Percentiles rank a stretch among this genome's conserved stretches.
Evolutionary conservation across 306 rosid species (phyloP).

Genomic region (Fragaria iinumae): DNA sequence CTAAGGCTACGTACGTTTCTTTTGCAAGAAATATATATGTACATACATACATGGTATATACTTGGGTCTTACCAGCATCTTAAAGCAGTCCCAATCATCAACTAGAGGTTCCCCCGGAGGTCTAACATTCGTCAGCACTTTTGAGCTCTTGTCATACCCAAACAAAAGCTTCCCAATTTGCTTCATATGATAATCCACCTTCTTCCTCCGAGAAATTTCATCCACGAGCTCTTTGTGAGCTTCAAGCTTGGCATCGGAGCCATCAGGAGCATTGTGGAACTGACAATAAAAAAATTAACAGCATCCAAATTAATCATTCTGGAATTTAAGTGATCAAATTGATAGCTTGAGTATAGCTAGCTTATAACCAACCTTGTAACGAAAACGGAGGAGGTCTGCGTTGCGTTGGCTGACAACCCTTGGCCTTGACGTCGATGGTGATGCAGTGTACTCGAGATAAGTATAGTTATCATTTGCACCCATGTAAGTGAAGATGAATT

Average conservation of each 20-base stretch:
- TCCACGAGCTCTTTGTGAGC: conserved; percentile 32
- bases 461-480: conserved; percentile 29
- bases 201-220: conserved; percentile 37
- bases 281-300: conserved; percentile 6
- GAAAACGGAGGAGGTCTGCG: conserved; percentile 36
- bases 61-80: conserved; percentile 37
- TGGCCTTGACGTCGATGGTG: conserved; percentile 12
- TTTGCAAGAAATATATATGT: background rate
- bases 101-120: conserved; percentile 49
- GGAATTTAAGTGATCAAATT: background rate
- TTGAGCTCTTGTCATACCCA: conserved; percentile 33
- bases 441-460: background rate
- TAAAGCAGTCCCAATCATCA: conserved; percentile 67
- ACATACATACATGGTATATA: background rate
- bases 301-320: background rate
- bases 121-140: conserved; percentile 33
- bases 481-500: conserved; percentile 35
- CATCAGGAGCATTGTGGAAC: conserved; percentile 41
- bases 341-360: background rate
- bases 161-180: conserved; percentile 41
- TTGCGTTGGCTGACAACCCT: conserved; percentile 45
- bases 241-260: conserved; percentile 38
- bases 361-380: conserved; percentile 37
- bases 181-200: conserved; percentile 32
- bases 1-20: background rate